A percentile compares a stretch with the other conserved stretches of the same genome.
Conservation (phyloP, 1,139 yeast genomes). For the Scheffersomyces insectosa region DNA sequence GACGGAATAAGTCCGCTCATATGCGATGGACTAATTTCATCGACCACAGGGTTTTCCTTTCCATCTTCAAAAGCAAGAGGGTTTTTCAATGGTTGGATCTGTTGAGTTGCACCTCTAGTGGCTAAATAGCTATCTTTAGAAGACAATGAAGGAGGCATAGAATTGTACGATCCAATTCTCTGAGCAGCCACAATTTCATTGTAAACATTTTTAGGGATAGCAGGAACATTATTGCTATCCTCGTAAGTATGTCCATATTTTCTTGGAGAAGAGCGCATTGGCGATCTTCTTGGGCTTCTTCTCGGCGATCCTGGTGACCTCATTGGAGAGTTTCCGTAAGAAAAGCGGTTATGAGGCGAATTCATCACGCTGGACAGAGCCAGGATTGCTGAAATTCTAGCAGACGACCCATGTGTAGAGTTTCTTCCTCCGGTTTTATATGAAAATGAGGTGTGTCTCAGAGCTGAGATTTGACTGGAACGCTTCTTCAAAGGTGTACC, state of each 20-base stretch:
- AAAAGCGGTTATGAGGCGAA: slow-evolving; percentile 23
- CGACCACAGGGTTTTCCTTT: slow-evolving; percentile 25
- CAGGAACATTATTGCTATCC: slow-evolving; percentile 25
- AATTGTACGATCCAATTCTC: slow-evolving; percentile 18
- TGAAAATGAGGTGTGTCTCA: slow-evolving; percentile 20
- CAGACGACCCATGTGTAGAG: slow-evolving; percentile 17
- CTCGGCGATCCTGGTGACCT: slow-evolving; percentile 18
- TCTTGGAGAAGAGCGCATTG: slow-evolving; percentile 12
- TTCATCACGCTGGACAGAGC: slow-evolving; percentile 36
- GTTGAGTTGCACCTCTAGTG: slow-evolving; percentile 6
- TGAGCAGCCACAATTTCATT: slow-evolving; percentile 48
- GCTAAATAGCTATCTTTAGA: slow-evolving; percentile 33
- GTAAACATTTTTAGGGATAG: slow-evolving; percentile 47
- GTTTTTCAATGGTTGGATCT: slow-evolving; percentile 4
- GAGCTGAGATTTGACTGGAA: slow-evolving; percentile 16
- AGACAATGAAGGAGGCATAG: slow-evolving; percentile 44
- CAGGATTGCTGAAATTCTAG: slow-evolving; percentile 24
- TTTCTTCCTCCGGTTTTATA: slow-evolving; percentile 20
- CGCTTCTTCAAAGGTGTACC: slow-evolving; percentile 19
- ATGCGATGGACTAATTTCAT: slow-evolving; percentile 15
- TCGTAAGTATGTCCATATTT: slow-evolving; percentile 27
- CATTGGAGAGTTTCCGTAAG: slow-evolving; percentile 8
- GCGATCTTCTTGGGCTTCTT: slow-evolving; percentile 20
- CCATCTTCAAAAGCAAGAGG: slow-evolving; percentile 12
- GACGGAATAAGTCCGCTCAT: slow-evolving; percentile 26